These are phyloP conservation scores for Epichloe scottii DNA, from an alignment of 2,329 filamentous ascomycete genomes.

Conservation along the genomic window DNA sequence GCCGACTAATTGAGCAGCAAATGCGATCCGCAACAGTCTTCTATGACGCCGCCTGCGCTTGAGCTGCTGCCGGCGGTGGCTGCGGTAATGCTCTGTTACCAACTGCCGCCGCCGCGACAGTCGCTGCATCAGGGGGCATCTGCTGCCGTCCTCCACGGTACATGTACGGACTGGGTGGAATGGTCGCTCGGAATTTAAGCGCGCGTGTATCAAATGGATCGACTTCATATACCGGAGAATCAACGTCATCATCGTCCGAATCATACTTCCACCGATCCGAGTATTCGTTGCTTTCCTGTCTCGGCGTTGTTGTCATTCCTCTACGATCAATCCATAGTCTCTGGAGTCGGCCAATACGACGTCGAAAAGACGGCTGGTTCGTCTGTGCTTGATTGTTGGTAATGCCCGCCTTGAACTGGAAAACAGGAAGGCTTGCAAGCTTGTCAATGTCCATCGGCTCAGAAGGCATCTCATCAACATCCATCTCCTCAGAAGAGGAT, in stretches of 20 bases:
- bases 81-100: neutral
- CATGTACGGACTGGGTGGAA: conserved; percentile 35
- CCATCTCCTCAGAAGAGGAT: conserved; percentile 43
- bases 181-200: conserved; percentile 48
- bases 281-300: conserved; percentile 28
- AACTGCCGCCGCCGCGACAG: conserved; percentile 11
- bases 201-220: conserved; percentile 55
- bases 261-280: conserved; percentile 77
- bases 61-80: conserved; percentile 9
- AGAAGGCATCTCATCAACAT: conserved; percentile 36
- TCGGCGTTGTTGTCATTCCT: conserved; percentile 42
- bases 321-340: conserved; percentile 82
- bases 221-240: conserved; percentile 59
- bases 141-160: conserved; percentile 26
- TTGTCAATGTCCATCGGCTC: conserved; percentile 30
- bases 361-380: conserved; percentile 57
- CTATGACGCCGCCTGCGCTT: conserved; percentile 16
- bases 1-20: neutral
- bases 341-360: conserved; percentile 73
- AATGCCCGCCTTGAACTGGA: conserved; percentile 33
- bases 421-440: conserved; percentile 20
- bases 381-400: conserved; percentile 25
- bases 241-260: conserved; percentile 74
- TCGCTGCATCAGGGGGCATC: conserved; percentile 16
- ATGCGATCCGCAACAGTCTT: neutral